Conservation (phyloP, 495 filamentous ascomycete genomes). For the Rhypophila decipiens region DNA sequence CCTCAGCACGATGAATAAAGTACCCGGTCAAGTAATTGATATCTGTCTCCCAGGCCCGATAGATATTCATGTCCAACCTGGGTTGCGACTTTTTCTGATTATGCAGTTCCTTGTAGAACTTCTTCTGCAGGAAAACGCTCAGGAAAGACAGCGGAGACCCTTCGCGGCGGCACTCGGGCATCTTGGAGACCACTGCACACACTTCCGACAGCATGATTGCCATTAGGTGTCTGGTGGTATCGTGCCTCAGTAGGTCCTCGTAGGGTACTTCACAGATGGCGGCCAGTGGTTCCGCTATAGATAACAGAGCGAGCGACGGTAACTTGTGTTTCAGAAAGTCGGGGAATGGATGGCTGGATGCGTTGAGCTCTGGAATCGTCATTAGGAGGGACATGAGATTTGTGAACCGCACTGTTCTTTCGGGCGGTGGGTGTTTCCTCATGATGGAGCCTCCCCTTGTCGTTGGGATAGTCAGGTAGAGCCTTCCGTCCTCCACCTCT, state of each 20-base stretch:
- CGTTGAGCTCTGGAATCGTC: conserved; percentile 21
- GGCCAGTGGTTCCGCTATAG: conserved; percentile 71
- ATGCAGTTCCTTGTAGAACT: conserved; percentile 26
- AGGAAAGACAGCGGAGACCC: too few relatives aligned
- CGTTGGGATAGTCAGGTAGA: conserved; percentile 18
- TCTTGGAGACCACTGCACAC: conserved; percentile 24
- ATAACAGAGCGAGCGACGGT: conserved; percentile 66
- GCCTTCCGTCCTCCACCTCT: conserved; percentile 47
- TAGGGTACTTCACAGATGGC: conserved; percentile 67
- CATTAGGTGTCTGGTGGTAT: conserved; percentile 56
- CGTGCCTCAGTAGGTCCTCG: conserved; percentile 59
- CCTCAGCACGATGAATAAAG: conserved; percentile 61
- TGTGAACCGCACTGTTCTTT: conserved; percentile 16
- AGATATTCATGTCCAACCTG: conserved; percentile 57
- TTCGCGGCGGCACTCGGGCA: conserved; percentile 60
- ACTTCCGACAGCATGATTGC: conserved; percentile 54
- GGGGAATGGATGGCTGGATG: conserved; percentile 14
- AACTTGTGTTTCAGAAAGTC: conserved; percentile 46
- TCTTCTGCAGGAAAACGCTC: conserved; percentile 41
- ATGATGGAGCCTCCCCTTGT: neutral
- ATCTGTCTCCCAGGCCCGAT: conserved; percentile 53
- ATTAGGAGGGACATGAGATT: conserved; percentile 26
- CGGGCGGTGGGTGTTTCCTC: conserved; percentile 14
- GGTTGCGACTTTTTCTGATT: conserved; percentile 50
- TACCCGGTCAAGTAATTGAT: conserved; percentile 80